Evolutionary conservation across 768 basidiomycete species (phyloP).

Genomic region (Chalciporus sphaerocephalus): DNA sequence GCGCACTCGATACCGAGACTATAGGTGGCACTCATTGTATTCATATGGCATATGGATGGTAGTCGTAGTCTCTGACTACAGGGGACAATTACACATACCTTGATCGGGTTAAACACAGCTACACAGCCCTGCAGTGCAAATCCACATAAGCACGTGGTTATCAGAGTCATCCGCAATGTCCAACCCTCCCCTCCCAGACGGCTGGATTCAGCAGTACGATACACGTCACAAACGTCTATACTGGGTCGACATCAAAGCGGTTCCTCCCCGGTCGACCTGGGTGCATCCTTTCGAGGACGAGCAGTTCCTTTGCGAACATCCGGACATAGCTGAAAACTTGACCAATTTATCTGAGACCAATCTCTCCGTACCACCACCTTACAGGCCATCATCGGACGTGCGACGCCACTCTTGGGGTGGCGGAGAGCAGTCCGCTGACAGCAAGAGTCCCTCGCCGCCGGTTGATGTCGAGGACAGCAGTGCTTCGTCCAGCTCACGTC

Average conservation of each 20-base stretch:
- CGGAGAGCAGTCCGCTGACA: background rate
- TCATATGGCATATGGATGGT: no score
- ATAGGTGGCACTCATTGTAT: no score
- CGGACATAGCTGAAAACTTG: slow-evolving; percentile 41
- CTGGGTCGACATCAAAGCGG: slow-evolving; percentile 61
- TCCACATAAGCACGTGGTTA: no score
- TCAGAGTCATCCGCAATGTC: slow-evolving; percentile 12
- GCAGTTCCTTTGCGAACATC: slow-evolving; percentile 53
- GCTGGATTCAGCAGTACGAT: slow-evolving; percentile 54
- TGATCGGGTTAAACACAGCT: no score
- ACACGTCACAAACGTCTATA: slow-evolving; percentile 39
- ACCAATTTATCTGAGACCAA: slow-evolving; percentile 3
- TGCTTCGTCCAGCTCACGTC: background rate
- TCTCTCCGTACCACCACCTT: slow-evolving; percentile 25
- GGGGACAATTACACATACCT: no score
- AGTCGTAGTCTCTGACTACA: no score
- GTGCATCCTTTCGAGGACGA: slow-evolving; percentile 69
- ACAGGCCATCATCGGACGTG: slow-evolving; percentile 16
- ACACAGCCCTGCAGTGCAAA: no score
- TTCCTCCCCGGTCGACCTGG: slow-evolving; percentile 67
- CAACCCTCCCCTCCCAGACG: slow-evolving; percentile 45
- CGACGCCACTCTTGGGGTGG: slow-evolving; percentile 30
- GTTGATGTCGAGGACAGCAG: background rate
- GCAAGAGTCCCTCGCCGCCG: background rate
- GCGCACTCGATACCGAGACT: background rate